Conservation (phyloP, 2,329 filamentous ascomycete species). For the Reticulascus tulasneorum region DNA sequence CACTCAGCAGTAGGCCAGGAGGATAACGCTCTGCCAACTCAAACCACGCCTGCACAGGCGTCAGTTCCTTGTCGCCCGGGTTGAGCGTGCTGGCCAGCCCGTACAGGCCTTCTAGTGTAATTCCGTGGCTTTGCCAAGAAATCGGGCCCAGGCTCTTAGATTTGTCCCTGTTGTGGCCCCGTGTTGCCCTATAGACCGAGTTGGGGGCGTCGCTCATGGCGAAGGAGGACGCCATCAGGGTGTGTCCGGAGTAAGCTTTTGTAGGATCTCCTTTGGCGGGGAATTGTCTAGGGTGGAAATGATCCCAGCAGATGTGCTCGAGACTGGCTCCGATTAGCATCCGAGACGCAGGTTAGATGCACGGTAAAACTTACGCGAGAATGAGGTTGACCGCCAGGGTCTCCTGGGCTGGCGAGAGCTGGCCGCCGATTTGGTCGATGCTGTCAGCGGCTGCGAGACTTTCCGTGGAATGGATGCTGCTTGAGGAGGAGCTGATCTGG, state of each 20-base stretch:
- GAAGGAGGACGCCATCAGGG: conserved; percentile 40
- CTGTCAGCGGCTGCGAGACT: conserved; percentile 12
- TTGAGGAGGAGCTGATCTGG: conserved; percentile 30
- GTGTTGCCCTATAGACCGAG: conserved; percentile 22
- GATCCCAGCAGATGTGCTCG: conserved; percentile 50
- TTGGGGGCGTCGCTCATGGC: conserved; percentile 36
- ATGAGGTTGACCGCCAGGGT: conserved; percentile 50
- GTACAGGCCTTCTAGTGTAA: conserved; percentile 39
- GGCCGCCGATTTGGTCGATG: conserved; percentile 12
- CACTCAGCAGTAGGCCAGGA: conserved; percentile 30
- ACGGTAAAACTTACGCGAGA: conserved; percentile 37
- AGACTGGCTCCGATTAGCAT: conserved; percentile 28
- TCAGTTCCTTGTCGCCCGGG: conserved; percentile 37
- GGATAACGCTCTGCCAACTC: conserved; percentile 42
- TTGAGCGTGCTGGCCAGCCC: conserved; percentile 43
- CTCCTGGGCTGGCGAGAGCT: conserved; percentile 34
- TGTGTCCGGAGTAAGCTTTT: conserved; percentile 33
- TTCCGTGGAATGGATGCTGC: conserved; percentile 14
- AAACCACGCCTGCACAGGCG: conserved; percentile 53
- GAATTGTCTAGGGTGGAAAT: conserved; percentile 39
- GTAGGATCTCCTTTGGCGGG: conserved; percentile 25
- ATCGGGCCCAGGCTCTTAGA: conserved; percentile 4
- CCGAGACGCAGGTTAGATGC: not conserved
- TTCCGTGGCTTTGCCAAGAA: conserved; percentile 34
- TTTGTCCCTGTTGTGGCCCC: conserved; percentile 2